A percentile compares a stretch with the other conserved stretches of the same genome.
These are phyloP conservation scores for Coleophoma eucalyptorum DNA, from an alignment of 2,329 filamentous ascomycete genomes.

Conservation along the genomic window DNA sequence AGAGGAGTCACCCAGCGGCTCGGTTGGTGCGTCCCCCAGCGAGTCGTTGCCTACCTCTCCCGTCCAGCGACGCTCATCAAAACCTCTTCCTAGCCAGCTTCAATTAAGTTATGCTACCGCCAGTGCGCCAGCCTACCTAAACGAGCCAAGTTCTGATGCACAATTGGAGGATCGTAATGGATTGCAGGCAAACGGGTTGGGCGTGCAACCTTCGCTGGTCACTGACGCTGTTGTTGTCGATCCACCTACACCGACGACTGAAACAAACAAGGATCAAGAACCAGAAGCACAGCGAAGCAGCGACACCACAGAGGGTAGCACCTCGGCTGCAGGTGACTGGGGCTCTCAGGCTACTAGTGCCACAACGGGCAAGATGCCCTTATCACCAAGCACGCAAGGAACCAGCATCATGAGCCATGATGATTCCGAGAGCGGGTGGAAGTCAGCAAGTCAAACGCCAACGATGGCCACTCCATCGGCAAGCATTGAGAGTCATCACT, in stretches of 20 bases:
- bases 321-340: constrained; percentile 55
- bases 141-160: constrained; percentile 8
- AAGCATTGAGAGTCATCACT: constrained; percentile 10
- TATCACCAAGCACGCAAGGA: constrained; percentile 62
- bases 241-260: constrained; percentile 13
- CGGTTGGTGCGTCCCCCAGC: constrained; percentile 20
- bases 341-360: constrained; percentile 60
- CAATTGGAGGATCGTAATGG: constrained; percentile 5
- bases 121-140: constrained; percentile 14
- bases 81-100: constrained; percentile 24
- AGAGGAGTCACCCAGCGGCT: constrained; percentile 3
- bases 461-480: constrained; percentile 20
- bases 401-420: constrained; percentile 59
- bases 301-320: constrained; percentile 59
- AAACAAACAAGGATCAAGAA: neutral
- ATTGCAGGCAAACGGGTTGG: constrained; percentile 7
- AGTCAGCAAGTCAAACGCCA: constrained; percentile 9
- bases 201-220: constrained; percentile 14
- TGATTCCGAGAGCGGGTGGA: constrained; percentile 6
- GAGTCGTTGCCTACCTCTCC: constrained; percentile 8
- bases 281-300: constrained; percentile 46
- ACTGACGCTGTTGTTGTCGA: constrained; percentile 21
- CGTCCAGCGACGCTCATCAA: constrained; percentile 18
- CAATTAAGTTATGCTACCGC: constrained; percentile 23
- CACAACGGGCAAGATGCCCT: constrained; percentile 59